Evolutionary conservation across 192 early-diverging fungal species (phyloP), one percentile per base, ranked within the genome.

Genomic region (Backusella tarrabulga): DNA sequence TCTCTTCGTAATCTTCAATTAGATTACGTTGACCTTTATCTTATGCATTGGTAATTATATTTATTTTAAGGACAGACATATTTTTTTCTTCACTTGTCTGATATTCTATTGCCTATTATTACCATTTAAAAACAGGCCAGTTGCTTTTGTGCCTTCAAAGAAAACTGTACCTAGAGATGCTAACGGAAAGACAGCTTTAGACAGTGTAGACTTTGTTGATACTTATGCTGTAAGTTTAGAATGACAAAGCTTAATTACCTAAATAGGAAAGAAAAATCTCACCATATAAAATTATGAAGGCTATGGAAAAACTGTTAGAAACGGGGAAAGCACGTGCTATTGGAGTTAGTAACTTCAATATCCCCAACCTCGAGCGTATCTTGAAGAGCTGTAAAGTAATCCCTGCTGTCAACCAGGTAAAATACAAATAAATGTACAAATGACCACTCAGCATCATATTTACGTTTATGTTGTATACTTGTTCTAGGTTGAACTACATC

Each of bases 401-500:
- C 4, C 97, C 97, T 6, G 94, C 90, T 40, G 91, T 89, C 67
- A 92, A 93, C 84, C 78, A 79, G 72, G 78, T 72, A 50, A 29
- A 2, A 32, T 74, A 36, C 23, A n/a, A 15, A 54, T 69, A 38
- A 14, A 35, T 73, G n/a, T 66, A 34, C 50, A 78, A 70, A 42
- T 63, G 26, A 26, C 23, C 23, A 14, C 23, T 29, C 56, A 63
- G 56, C 56, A 63, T 32, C 9, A 11, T 14, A 56, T 68, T 77
- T 21, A 32, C 56, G 19, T 42, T 26, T 77, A 60, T 71, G 35
- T 41, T 15, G 23, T 77, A 54, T 60, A 38, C n/a, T 44, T 38
- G 6, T 35, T 34, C 21, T 94, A 98, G 85, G 85, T 96, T 66
- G 97, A 98, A 84, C 78, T 94, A 41, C 95, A 96, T 77, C 95